Evolutionary conservation across 192 early-diverging fungal species (phyloP), one percentile per base, ranked within the genome.

Genomic region (Anaeromyces robustus): DNA sequence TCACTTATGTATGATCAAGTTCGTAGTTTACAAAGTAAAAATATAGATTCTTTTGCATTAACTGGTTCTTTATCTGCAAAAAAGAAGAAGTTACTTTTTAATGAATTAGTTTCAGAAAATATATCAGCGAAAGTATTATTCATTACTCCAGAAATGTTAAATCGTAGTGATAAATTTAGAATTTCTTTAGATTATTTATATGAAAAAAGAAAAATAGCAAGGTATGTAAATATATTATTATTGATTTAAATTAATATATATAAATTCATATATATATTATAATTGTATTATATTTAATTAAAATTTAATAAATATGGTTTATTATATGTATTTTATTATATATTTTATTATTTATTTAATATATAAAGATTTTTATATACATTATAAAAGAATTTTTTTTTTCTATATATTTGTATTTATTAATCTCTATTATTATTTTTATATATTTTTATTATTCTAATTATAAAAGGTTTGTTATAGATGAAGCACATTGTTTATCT

Each of bases 1-100:
- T 96, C 96, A n/a, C 87, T 99, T 41, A 98, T 99, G 86, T 91
- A 95, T 80, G 97, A 99, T 83, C 97, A 99, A 85, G 94, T 97
- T 2, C 83, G 84, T 30, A 87, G 91, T n/a, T 87, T 99, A 78
- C 87, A 91, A 28, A 77, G 79, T 28, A 77, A 32, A 32, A 29
- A 80, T 78, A 31, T 78, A 13, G 30, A 39, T 4, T 78, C 34
- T 78, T 39, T 18, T 31, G 79, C 31, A 29, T 30, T 32, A 80
- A 32, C 79, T 29, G 43, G 43, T 22, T 52, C 43, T 22, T 52
- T 52, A 22, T 22, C 43, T 14, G 19, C 18, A 2, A 52, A 52
- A 52, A 52, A 52, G 19, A 52, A 52, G 6, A 22, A 18, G 22
- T 52, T 52, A 22, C 43, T 52, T 52, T 52, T 52, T 52, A 52